Evolutionary conservation across 208 protist genomes (phyloP), one percentile per base, ranked within the genome.

Genomic region (Acanthamoeba lenticulata): DNA sequence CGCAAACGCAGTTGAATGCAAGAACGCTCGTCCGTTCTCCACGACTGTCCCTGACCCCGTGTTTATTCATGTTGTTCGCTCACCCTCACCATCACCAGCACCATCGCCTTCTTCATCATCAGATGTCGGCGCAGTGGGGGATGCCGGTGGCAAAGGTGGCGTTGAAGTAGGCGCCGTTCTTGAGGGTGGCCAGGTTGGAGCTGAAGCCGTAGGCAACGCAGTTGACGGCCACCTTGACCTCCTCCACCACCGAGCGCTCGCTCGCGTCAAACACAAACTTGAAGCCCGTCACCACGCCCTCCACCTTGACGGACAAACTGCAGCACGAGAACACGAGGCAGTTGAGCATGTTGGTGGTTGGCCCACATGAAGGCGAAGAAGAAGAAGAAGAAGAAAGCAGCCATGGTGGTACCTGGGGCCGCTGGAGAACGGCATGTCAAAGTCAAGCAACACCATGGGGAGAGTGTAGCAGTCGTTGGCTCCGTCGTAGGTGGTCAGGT

Each of bases 131-230:
- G 69, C 69, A 81, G 69, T 81, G 32, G 29, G 69, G 69, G 69
- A 81, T 81, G 36, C 69, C 69, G 19, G 29, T 81, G 32, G 27
- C 69, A 34, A 81, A 81, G 69, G 69, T 45, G 38, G 69, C 69
- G 69, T 81, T 45, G 40, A 81, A 81, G 40, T 81, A 81, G 69
- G 69, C 69, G 32, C 69, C 69, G 69, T 81, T 81, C 13, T 81
- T 81, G 36, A 81, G 29, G 9, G 27, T 81, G 69, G 69, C 69
- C 69, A 81, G 38, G 40, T 42, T 45, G 32, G 29, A 11, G 9
- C 0, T 27, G 36, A 21, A 1, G 69, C 15, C 69, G 38, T 81
- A 81, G 69, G 32, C 69, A 7, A 81, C 36, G 69, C 69, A 81
- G 21, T 81, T 81, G 36, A 81, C 36, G 11, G 69, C 69, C 29